Conservation (phyloP, 2,329 filamentous ascomycete species). For the Hypoxylon sp. region DNA sequence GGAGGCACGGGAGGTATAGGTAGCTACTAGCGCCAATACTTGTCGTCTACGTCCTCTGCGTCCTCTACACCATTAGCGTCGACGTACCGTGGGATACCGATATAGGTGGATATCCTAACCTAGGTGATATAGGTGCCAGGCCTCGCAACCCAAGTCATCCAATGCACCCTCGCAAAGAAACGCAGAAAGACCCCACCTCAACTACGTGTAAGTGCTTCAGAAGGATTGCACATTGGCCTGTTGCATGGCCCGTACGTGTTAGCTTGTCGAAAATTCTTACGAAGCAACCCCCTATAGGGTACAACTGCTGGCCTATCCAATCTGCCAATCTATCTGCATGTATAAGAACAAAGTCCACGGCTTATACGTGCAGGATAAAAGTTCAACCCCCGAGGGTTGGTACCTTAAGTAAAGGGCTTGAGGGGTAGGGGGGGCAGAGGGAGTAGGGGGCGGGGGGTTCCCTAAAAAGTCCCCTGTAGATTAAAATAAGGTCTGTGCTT, state of each 20-base stretch:
- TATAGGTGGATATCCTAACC: constrained; percentile 1
- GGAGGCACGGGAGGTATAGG: background rate
- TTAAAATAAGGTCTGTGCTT: constrained; percentile 32
- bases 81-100: constrained; percentile 14
- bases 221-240: constrained; percentile 31
- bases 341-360: constrained; percentile 33
- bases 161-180: constrained; percentile 3
- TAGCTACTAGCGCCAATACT: too few species aligned
- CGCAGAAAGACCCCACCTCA: constrained; percentile 18
- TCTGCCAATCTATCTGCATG: constrained; percentile 30
- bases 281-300: constrained; percentile 30
- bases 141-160: background rate
- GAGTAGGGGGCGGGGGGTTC: constrained; percentile 7
- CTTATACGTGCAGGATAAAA: constrained; percentile 37
- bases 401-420: background rate
- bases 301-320: constrained; percentile 26
- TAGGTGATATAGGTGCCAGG: background rate
- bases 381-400: constrained; percentile 28
- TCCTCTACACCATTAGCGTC: constrained; percentile 11
- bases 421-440: background rate
- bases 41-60: too few species aligned
- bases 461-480: constrained; percentile 31
- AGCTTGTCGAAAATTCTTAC: constrained; percentile 13
- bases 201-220: constrained; percentile 32
- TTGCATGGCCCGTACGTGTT: constrained; percentile 15